Base-by-base conservation (phyloP, 73 alveolate species). In the Stentor coeruleus region DNA sequence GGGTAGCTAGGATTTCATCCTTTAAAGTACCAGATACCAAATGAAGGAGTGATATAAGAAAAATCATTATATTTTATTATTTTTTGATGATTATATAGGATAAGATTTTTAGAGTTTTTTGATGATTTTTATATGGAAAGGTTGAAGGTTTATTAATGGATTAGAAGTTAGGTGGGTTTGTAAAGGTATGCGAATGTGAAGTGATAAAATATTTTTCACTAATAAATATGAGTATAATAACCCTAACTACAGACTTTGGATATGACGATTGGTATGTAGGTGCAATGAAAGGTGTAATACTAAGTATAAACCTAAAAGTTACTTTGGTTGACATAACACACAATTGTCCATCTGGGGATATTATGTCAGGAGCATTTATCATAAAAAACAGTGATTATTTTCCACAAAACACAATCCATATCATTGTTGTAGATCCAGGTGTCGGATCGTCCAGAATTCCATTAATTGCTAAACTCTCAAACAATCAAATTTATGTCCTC, bases 171-270 rank as follows among this genome's bases (percentile, higher is more conserved):
- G n/a, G n/a, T n/a, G n/a, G n/a, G n/a, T n/a, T n/a, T n/a, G n/a
- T n/a, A n/a, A n/a, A n/a, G n/a, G n/a, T n/a, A n/a, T n/a, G n/a
- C n/a, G n/a, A n/a, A n/a, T n/a, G n/a, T n/a, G n/a, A n/a, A n/a
- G n/a, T n/a, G n/a, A n/a, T n/a, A n/a, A n/a, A n/a, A n/a, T n/a
- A n/a, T n/a, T n/a, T n/a, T n/a, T n/a, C n/a, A n/a, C n/a, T n/a
- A n/a, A n/a, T n/a, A n/a, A n/a, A n/a, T n/a, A 49, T 49, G 66
- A 49, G 39, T 20, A 66, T 75, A 36, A 35, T 75, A 15, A 39
- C 83, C 6, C 66, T 75, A 28, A 39, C 72, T 15, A 75, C 83
- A 20, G 83, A 75, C 39, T 75, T 75, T 38, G 83, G 83, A 2
- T n/a, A 20, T n/a, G 14, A 20, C 26, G 83, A 75, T 40, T 39